phyloP scores from a whole-genome alignment of 768 basidiomycete species.

The Rubroboletus satanas region DNA sequence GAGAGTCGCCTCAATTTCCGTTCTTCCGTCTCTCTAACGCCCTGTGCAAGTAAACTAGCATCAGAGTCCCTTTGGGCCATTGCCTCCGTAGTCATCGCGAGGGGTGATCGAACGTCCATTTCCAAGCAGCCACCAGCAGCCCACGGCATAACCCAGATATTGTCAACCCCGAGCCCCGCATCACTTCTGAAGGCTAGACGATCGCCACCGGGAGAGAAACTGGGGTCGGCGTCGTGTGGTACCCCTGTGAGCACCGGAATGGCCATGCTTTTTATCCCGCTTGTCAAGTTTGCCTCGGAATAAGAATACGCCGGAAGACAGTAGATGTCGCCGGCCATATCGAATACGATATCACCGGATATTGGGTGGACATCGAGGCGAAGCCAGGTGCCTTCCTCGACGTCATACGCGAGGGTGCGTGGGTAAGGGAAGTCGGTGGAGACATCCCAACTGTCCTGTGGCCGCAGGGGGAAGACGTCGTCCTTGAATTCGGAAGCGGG shows the following conservation, averaged over 20 bases:
- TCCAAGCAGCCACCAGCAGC: slow-evolving; percentile 48
- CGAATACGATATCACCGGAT: slow-evolving; percentile 68
- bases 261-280: slow-evolving; percentile 38
- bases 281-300: slow-evolving; percentile 24
- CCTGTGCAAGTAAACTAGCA: slow-evolving; percentile 44
- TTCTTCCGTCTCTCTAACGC: slow-evolving; percentile 48
- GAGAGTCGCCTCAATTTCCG: slow-evolving; percentile 47
- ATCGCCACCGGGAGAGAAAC: slow-evolving; percentile 65
- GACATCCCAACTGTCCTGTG: slow-evolving; percentile 59
- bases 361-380: slow-evolving; percentile 69
- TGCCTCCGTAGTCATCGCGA: slow-evolving; percentile 34
- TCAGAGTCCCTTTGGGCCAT: slow-evolving; percentile 39
- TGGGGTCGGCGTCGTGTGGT: slow-evolving; percentile 69
- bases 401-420: slow-evolving; percentile 62
- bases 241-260: slow-evolving; percentile 59
- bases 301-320: slow-evolving; percentile 53
- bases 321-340: slow-evolving; percentile 72
- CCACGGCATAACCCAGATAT: slow-evolving; percentile 71
- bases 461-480: slow-evolving; percentile 61
- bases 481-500: slow-evolving; percentile 45
- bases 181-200: slow-evolving; percentile 68
- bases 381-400: slow-evolving; percentile 72
- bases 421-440: slow-evolving; percentile 72
- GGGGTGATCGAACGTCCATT: slow-evolving; percentile 48
- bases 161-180: slow-evolving; percentile 68